Base-by-base conservation (phyloP, 306 rosid species). In the Trifolium fragiferum region DNA sequence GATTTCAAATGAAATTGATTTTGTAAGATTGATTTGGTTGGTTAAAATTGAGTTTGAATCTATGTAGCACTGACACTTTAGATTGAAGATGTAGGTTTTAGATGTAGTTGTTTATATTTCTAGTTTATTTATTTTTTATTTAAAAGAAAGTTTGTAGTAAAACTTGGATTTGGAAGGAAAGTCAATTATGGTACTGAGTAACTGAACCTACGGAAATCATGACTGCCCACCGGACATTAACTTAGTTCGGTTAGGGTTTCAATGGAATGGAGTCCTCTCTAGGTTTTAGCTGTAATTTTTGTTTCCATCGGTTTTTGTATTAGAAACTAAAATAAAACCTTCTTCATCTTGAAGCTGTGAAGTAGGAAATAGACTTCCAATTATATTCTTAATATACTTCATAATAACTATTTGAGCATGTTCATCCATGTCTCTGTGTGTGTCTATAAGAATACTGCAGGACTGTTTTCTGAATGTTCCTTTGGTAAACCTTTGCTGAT, bases 31-130 rank as follows among this genome's bases (percentile, higher is more conserved):
- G 51, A 13, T 50, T 16, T 63, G 47, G 10, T 63, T 63, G 47
- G 10, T 63, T 63, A 35, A 35, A 37, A 16, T 63, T 35, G 46
- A 63, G 68, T 63, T 63, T 63, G 15, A 61, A 8, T 30, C 33
- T 4, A 4, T 30, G 33, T 30, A 30, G 6, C 33, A 30, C 6
- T 4, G 1, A 4, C 33, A 7, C 12, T 40, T 40, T 8, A 40
- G 46, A 40, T 11, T 9, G 46, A 40, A 10, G 53, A n/a, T 13
- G 5, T 6, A n/a, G 19, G 68, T 35, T 62, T 62, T 11, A 33
- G 1, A 4, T 16, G 25, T 8, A 62, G 25, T 35, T 10, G 13
- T 62, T 35, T 35, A 33, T 35, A 33, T 3, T 62, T 33, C 13
- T 53, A 19, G 14, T 62, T 33, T 10, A n/a, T n/a, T n/a, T 33